Evolutionary conservation across 176 grass and related monocot genomes (phyloP).

Genomic region (Themeda triandra): DNA sequence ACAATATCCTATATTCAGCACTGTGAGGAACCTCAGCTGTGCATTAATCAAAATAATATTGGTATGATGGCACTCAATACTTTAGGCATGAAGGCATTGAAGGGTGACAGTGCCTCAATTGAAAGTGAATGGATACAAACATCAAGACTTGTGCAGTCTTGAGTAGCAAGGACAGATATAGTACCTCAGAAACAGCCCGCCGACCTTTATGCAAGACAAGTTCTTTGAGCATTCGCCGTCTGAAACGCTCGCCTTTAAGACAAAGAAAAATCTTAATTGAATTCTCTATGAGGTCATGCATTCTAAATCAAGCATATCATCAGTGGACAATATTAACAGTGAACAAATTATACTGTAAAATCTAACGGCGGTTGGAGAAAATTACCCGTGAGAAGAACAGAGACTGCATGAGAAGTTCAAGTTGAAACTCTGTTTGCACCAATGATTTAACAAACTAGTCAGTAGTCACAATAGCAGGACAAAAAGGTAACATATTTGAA

Average conservation of each 20-base stretch:
- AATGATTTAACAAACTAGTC: slow-evolving; percentile 37
- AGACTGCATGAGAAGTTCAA: slow-evolving; percentile 98
- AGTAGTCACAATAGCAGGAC: slow-evolving; percentile 35
- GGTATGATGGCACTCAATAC: not conserved
- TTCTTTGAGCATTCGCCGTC: slow-evolving; percentile 78
- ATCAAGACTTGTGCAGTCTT: not conserved
- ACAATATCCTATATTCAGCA: not conserved
- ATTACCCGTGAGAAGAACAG: slow-evolving; percentile 95
- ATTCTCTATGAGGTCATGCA: not conserved
- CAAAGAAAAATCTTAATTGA: slow-evolving; percentile 17
- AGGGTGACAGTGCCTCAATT: not conserved
- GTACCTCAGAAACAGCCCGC: slow-evolving; percentile 95
- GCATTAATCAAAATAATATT: slow-evolving; percentile 20
- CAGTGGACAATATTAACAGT: slow-evolving; percentile 6
- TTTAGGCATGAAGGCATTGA: slow-evolving; percentile 1
- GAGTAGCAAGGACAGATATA: slow-evolving; percentile 21
- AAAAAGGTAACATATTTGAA: not conserved
- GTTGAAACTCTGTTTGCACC: slow-evolving; percentile 80
- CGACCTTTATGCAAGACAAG: slow-evolving; percentile 84
- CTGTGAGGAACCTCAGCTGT: slow-evolving; percentile 11
- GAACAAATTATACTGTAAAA: not conserved
- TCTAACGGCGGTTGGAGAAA: not conserved
- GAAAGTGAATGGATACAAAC: slow-evolving; percentile 16
- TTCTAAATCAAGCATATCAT: slow-evolving; percentile 33
- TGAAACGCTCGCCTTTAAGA: slow-evolving; percentile 80